phyloP scores from a whole-genome alignment of 768 basidiomycete species.

The Gautieria morchelliformis region DNA sequence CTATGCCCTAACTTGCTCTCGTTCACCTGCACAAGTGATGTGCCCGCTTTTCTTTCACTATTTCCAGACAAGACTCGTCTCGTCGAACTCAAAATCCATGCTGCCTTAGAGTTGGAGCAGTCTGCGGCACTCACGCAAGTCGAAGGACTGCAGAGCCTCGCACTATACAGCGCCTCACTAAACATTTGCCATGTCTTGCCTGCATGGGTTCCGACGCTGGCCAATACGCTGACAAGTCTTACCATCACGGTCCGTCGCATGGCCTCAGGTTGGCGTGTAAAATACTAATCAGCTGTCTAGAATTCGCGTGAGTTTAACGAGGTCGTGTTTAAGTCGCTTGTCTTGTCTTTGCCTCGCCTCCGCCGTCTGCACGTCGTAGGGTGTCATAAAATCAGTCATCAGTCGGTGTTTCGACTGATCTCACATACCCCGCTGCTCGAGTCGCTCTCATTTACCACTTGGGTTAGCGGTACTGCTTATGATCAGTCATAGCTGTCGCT shows the following conservation, averaged over 20 bases:
- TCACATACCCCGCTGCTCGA: conserved; percentile 44
- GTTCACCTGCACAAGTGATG: conserved; percentile 45
- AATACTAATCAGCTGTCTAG: conserved; percentile 24
- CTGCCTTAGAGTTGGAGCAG: conserved; percentile 44
- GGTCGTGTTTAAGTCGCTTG: conserved; percentile 34
- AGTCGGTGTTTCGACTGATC: conserved; percentile 32
- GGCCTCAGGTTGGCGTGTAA: background rate
- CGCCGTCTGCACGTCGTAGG: conserved; percentile 50
- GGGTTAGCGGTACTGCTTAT: conserved; percentile 30
- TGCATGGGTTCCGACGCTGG: conserved; percentile 38
- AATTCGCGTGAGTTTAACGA: conserved; percentile 47
- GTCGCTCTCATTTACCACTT: conserved; percentile 51
- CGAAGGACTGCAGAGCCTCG: conserved; percentile 32
- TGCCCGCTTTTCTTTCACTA: conserved; percentile 40
- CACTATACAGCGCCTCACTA: conserved; percentile 55
- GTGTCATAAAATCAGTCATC: conserved; percentile 50
- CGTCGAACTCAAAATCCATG: conserved; percentile 38
- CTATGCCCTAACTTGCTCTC: conserved; percentile 43
- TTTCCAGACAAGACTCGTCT: conserved; percentile 38
- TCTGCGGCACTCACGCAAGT: conserved; percentile 32
- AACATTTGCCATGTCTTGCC: conserved; percentile 50
- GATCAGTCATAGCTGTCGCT: conserved; percentile 2
- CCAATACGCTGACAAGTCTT: conserved; percentile 39
- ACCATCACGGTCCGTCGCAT: conserved; percentile 47
- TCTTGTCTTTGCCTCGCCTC: conserved; percentile 44